Percentiles rank a stretch among this genome's conserved stretches.
phyloP scores from a whole-genome alignment of 164 flowering plant genomes.

The Nelumbo lutea region DNA sequence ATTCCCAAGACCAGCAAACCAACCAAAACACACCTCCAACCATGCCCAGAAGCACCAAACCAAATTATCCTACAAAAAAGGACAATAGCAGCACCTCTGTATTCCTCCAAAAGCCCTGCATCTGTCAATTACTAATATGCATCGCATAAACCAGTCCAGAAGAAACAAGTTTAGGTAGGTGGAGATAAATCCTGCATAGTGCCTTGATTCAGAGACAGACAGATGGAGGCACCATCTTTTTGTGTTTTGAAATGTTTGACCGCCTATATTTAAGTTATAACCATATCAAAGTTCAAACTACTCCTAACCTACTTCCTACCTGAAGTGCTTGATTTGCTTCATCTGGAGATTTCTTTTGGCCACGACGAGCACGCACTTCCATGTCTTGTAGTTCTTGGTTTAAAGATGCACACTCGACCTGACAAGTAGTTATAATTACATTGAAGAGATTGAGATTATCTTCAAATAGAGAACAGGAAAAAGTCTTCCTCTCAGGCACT shows the following conservation, averaged over 20 bases:
- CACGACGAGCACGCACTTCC: conserved; percentile 86
- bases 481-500: not conserved
- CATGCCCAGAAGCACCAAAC: too few relatives aligned
- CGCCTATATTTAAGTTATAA: too few relatives aligned
- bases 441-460: conserved; percentile 1
- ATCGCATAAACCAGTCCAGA: too few relatives aligned
- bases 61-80: too few relatives aligned
- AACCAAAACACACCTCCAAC: too few relatives aligned
- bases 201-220: not conserved
- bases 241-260: not conserved
- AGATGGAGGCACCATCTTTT: not conserved
- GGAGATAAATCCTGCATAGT: not conserved
- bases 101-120: too few relatives aligned
- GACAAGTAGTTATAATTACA: conserved; percentile 10
- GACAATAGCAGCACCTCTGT: too few relatives aligned
- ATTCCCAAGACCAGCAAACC: too few relatives aligned
- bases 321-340: conserved; percentile 90
- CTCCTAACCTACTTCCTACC: conserved; percentile 32
- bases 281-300: not conserved
- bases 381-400: conserved; percentile 95
- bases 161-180: not conserved
- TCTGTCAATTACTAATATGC: too few relatives aligned
- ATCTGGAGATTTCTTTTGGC: conserved; percentile 79
- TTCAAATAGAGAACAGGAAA: not conserved
- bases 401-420: conserved; percentile 90